Conservation (phyloP, 1,284 basidiomycete genomes). For the Nidula niveotomentosa region DNA sequence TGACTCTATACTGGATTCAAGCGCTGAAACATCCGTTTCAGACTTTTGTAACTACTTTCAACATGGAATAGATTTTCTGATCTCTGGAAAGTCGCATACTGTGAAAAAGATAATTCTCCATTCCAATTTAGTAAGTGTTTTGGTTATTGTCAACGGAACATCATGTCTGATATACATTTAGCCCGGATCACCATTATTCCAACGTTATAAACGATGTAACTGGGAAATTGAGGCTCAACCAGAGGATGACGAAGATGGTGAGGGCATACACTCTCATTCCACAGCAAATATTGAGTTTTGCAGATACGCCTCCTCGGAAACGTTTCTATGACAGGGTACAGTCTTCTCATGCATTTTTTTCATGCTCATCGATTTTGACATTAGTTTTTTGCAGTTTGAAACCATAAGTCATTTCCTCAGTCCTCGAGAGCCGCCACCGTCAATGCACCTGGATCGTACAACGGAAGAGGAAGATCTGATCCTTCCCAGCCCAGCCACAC, state of each 20-base stretch:
- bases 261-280: slow-evolving; percentile 3
- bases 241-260: slow-evolving; percentile 78
- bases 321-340: slow-evolving; percentile 66
- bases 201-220: slow-evolving; percentile 85
- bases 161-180: slow-evolving; percentile 24
- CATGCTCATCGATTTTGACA: not conserved
- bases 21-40: slow-evolving; percentile 20
- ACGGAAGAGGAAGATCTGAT: slow-evolving; percentile 78
- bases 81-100: slow-evolving; percentile 67
- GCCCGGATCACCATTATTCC: slow-evolving; percentile 87
- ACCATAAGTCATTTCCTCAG: slow-evolving; percentile 74
- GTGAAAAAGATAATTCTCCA: slow-evolving; percentile 87
- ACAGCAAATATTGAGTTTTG: not conserved
- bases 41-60: slow-evolving; percentile 95
- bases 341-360: not conserved
- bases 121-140: slow-evolving; percentile 72
- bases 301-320: slow-evolving; percentile 68
- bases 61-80: slow-evolving; percentile 82
- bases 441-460: slow-evolving; percentile 85
- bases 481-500: slow-evolving; percentile 71
- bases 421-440: slow-evolving; percentile 67
- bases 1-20: not conserved
- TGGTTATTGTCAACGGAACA: not conserved
- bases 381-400: slow-evolving; percentile 50
- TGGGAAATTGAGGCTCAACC: slow-evolving; percentile 79